Evolutionary conservation across 495 filamentous ascomycete genomes (phyloP).

Genomic region (Aspergillus cavernicola): DNA sequence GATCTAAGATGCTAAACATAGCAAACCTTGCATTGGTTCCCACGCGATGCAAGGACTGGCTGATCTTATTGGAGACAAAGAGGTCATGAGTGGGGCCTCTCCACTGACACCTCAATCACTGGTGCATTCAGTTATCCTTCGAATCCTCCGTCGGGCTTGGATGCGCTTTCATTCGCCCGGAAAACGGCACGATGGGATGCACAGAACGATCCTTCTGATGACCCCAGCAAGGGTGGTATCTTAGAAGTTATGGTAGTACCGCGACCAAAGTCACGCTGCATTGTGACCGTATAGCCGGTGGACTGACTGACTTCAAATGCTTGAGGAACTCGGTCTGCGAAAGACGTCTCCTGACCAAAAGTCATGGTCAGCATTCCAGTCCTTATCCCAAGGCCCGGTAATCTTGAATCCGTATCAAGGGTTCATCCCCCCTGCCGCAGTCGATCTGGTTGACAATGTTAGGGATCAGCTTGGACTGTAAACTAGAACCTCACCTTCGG

Average conservation of each 20-base stretch:
- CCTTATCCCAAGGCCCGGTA: not conserved
- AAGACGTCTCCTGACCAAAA: not conserved
- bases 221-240: conserved; percentile 6
- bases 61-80: conserved; percentile 20
- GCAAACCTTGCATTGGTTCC: conserved; percentile 40
- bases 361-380: too few relatives aligned
- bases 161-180: conserved; percentile 11
- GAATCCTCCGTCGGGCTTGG: conserved; percentile 10
- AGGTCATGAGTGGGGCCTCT: not conserved
- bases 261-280: conserved; percentile 32
- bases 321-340: not conserved
- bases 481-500: not conserved
- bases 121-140: conserved; percentile 1
- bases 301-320: not conserved
- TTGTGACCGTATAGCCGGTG: conserved; percentile 29
- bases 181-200: conserved; percentile 20
- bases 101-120: conserved; percentile 6
- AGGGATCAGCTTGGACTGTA: not conserved
- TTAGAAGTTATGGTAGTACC: conserved; percentile 11
- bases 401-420: too few relatives aligned
- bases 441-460: too few relatives aligned
- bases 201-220: conserved; percentile 11
- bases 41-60: conserved; percentile 29
- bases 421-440: too few relatives aligned
- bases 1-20: conserved; percentile 40